phyloP scores from a whole-genome alignment of 805 yeast species.

The Ogataea methylovora region DNA sequence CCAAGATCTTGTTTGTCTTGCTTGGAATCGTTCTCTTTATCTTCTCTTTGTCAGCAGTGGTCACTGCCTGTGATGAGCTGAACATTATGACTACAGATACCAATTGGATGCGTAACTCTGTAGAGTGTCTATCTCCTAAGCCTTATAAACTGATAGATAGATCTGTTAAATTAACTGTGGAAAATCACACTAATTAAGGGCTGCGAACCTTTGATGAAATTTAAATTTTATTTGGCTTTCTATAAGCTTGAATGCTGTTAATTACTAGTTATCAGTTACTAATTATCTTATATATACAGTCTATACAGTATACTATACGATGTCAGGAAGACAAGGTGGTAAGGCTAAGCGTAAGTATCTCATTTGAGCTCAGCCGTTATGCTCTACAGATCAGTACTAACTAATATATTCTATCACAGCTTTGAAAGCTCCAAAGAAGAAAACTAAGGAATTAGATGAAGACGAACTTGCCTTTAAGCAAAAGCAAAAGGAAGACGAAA shows the following conservation, averaged over 20 bases:
- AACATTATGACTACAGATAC: too few relatives aligned
- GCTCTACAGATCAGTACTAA: too few relatives aligned
- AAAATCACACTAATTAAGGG: too few relatives aligned
- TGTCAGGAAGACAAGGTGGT: conserved; percentile 98
- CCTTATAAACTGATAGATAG: too few relatives aligned
- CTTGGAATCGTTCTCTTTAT: conserved; percentile 87
- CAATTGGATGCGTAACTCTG: too few relatives aligned
- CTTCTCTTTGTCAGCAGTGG: conserved; percentile 71
- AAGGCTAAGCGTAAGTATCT: conserved; percentile 83
- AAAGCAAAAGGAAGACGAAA: conserved; percentile 91
- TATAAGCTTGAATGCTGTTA: too few relatives aligned
- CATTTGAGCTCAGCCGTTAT: too few relatives aligned
- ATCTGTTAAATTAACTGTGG: too few relatives aligned
- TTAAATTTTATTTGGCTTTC: neutral
- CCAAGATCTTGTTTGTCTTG: conserved; percentile 77
- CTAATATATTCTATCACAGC: conserved; percentile 22
- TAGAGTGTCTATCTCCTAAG: too few relatives aligned
- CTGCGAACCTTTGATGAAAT: neutral
- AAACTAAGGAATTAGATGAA: conserved; percentile 67
- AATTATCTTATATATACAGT: neutral
- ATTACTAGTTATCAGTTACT: too few relatives aligned
- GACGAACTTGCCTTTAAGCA: conserved; percentile 88
- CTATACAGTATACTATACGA: conserved; percentile 15
- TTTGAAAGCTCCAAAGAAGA: conserved; percentile 78
- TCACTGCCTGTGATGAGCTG: conserved; percentile 28